Conservation (phyloP, 768 basidiomycete genomes). For the Auriscalpium orientale region DNA sequence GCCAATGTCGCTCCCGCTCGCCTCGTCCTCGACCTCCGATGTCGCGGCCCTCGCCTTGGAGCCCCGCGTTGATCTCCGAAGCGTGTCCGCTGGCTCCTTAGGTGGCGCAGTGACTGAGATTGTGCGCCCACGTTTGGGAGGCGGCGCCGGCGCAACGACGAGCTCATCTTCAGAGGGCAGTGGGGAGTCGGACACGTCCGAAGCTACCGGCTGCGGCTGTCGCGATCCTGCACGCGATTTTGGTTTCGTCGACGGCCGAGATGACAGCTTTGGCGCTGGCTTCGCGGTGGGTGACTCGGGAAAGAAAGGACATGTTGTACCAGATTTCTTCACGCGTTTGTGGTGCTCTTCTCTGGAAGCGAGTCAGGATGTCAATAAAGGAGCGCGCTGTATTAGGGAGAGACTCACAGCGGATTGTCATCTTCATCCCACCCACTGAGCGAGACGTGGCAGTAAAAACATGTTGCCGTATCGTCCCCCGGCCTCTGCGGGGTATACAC, state of each 20-base stretch:
- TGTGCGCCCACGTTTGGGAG: slow-evolving; percentile 4
- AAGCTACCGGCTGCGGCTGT: slow-evolving; percentile 1
- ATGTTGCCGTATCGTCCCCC: slow-evolving; percentile 76
- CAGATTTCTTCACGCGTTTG: slow-evolving; percentile 49
- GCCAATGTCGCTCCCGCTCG: slow-evolving; percentile 21
- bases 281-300: slow-evolving; percentile 9
- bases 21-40: slow-evolving; percentile 14
- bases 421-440: slow-evolving; percentile 82
- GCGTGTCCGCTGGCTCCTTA: slow-evolving; percentile 3
- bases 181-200: slow-evolving; percentile 5
- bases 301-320: slow-evolving; percentile 38
- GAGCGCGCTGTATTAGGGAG: neutral
- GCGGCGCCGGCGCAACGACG: slow-evolving; percentile 1
- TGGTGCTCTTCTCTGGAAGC: slow-evolving; percentile 62
- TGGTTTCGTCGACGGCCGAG: slow-evolving; percentile 22
- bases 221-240: slow-evolving; percentile 11
- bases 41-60: slow-evolving; percentile 5
- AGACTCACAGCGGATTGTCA: slow-evolving; percentile 79
- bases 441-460: slow-evolving; percentile 74
- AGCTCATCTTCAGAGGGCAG: slow-evolving; percentile 10
- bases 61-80: slow-evolving; percentile 15
- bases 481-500: slow-evolving; percentile 61
- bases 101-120: neutral
- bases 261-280: slow-evolving; percentile 14
- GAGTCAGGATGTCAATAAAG: slow-evolving; percentile 3